These are phyloP conservation scores for Xerocomellus amylosporus DNA, from an alignment of 768 basidiomycete species.

Conservation along the genomic window DNA sequence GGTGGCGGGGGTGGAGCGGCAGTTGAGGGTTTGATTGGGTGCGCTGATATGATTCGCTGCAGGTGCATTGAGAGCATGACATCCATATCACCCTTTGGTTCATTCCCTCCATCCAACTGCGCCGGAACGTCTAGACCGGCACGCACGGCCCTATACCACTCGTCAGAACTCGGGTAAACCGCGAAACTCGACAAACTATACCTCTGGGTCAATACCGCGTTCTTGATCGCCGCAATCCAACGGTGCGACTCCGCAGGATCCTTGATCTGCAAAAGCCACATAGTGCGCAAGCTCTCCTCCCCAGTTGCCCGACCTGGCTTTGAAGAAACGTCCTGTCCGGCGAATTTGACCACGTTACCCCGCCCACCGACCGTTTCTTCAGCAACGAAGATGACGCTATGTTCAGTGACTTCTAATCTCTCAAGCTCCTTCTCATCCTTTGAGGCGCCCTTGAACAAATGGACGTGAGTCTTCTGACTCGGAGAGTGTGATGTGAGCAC, in stretches of 20 bases:
- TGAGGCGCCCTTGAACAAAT: conserved; percentile 64
- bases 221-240: conserved; percentile 77
- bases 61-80: conserved; percentile 79
- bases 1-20: conserved; percentile 12
- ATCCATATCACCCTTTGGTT: conserved; percentile 78
- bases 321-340: conserved; percentile 57
- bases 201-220: conserved; percentile 68
- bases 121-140: conserved; percentile 58
- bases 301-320: conserved; percentile 25
- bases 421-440: conserved; percentile 69
- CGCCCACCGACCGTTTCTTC: conserved; percentile 50
- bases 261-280: conserved; percentile 67
- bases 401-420: conserved; percentile 71
- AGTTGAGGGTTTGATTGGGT: conserved; percentile 13
- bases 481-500: conserved; percentile 49
- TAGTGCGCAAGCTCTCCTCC: conserved; percentile 9
- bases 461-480: conserved; percentile 50
- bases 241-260: conserved; percentile 61
- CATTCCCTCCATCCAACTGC: conserved; percentile 42
- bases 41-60: conserved; percentile 50
- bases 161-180: background rate
- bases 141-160: conserved; percentile 53
- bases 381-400: conserved; percentile 72
- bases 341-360: conserved; percentile 61
- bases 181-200: conserved; percentile 23